Evolutionary conservation across 345 rosid species (phyloP), one percentile per base, ranked within the genome.

Genomic region (Trapa bicornis): DNA sequence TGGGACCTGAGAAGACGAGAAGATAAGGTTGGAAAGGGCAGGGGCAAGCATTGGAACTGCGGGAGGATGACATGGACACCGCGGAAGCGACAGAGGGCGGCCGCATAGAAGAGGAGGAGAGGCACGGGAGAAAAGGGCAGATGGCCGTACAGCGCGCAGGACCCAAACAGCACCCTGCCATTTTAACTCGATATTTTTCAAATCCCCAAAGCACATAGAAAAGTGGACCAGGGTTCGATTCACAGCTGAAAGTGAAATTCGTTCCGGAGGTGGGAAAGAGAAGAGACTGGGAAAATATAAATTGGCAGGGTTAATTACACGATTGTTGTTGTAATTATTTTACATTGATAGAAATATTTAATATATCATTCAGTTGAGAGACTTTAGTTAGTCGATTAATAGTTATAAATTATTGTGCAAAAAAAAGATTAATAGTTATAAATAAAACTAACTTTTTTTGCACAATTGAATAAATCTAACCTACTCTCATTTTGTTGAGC

Each of bases 1-100:
- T 64, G 32, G 36, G 61, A 81, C 97, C 96, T 58, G 96, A 93
- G 89, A 93, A 90, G 71, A 93, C 97, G 77, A 89, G 91, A 32
- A 90, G 83, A 45, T 96, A 88, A 52, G 96, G 97, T 56, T 75
- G 81, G 1, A 68, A 8, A 48, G 80, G 81, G 65, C 73, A 65
- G 8, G 86, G 82, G 72, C 70, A 69, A 61, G 86, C 71, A 61
- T 68, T 63, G 45, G 45, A 65, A 74, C 62, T 10, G 48, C 63
- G 50, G 11, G 22, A 36, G 17, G 70, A 67, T 9, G 70, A 41
- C 70, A 67, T 67, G 70, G 70, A 13, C 62, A 67, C 50, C 15
- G 17, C 22, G 61, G 14, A 41, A n/a, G 69, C 2, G 11, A 10
- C 48, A 13, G 57, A 64, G 67, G 50, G 22, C 56, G 29, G 65